Evolutionary conservation across 371 early-diverging fungal genomes (phyloP).

Genomic region (Lichtheimia hyalospora): DNA sequence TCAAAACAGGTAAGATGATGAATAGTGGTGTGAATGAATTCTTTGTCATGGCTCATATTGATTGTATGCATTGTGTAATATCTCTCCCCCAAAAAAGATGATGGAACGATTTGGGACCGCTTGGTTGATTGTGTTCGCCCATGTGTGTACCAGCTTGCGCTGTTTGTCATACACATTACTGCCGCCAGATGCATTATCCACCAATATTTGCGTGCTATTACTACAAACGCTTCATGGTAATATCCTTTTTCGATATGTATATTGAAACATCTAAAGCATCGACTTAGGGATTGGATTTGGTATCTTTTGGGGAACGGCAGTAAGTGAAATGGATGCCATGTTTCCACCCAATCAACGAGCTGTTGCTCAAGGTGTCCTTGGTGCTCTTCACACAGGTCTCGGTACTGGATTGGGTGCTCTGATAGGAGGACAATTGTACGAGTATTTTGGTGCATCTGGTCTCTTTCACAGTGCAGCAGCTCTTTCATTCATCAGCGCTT

Average conservation of each 20-base stretch:
- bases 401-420: conserved; percentile 38
- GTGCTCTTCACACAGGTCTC: conserved; percentile 33
- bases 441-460: conserved; percentile 18
- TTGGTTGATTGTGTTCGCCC: conserved; percentile 39
- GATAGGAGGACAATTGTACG: conserved; percentile 32
- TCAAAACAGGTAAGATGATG: conserved; percentile 22
- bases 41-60: background rate
- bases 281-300: conserved; percentile 17
- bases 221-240: conserved; percentile 43
- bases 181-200: conserved; percentile 25
- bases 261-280: no score
- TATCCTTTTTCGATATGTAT: background rate
- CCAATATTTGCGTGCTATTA: conserved; percentile 30
- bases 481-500: conserved; percentile 12
- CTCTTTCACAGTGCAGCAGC: conserved; percentile 20
- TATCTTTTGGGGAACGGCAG: conserved; percentile 39
- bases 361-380: conserved; percentile 42
- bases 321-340: conserved; percentile 37
- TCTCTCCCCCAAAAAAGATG: conserved; percentile 18
- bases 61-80: background rate
- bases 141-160: conserved; percentile 36
- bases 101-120: conserved; percentile 41
- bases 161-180: conserved; percentile 37
- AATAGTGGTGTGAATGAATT: no score
- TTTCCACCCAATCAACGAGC: conserved; percentile 41